A percentile compares a stretch with the other conserved stretches of the same genome.
These are phyloP conservation scores for Podosphaera aphanis DNA, from an alignment of 2,329 filamentous ascomycete species.

Conservation along the genomic window DNA sequence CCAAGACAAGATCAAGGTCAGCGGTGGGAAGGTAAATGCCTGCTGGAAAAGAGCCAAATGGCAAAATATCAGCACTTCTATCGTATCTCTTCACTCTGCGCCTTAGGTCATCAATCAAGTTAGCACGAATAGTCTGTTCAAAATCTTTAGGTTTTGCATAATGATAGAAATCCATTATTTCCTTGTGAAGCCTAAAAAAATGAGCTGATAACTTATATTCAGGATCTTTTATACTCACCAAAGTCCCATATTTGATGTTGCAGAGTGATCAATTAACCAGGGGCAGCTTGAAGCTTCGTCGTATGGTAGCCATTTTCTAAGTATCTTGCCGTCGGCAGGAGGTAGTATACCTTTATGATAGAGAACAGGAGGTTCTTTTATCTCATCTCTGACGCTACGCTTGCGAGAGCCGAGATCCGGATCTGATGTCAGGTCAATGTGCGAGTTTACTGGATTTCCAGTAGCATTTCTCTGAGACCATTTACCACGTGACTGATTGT, in stretches of 20 bases:
- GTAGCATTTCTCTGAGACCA: too few relatives aligned
- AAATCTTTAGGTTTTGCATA: conserved; percentile 57
- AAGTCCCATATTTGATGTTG: conserved; percentile 27
- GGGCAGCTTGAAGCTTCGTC: conserved; percentile 26
- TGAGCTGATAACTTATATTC: not conserved
- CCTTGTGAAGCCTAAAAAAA: conserved; percentile 53
- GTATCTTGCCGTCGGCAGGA: conserved; percentile 13
- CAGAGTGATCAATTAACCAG: conserved; percentile 38
- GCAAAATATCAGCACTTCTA: conserved; percentile 34
- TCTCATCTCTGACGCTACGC: conserved; percentile 46
- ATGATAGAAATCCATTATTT: conserved; percentile 72
- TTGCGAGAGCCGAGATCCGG: conserved; percentile 42
- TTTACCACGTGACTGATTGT: too few relatives aligned
- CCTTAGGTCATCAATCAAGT: conserved; percentile 48
- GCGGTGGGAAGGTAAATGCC: conserved; percentile 52
- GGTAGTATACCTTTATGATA: conserved; percentile 4
- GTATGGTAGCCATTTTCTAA: conserved; percentile 20
- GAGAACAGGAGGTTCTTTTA: conserved; percentile 19
- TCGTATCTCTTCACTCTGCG: conserved; percentile 31
- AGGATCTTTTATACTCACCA: conserved; percentile 25
- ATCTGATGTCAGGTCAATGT: conserved; percentile 16
- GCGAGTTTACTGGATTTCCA: not conserved
- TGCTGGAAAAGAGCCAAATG: conserved; percentile 88
- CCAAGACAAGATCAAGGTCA: conserved; percentile 82
- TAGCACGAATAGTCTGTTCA: conserved; percentile 51